A percentile compares a stretch with the other conserved stretches of the same genome.
phyloP scores from a whole-genome alignment of 805 yeast species.

The Cyberlindnera mississippiensis region DNA sequence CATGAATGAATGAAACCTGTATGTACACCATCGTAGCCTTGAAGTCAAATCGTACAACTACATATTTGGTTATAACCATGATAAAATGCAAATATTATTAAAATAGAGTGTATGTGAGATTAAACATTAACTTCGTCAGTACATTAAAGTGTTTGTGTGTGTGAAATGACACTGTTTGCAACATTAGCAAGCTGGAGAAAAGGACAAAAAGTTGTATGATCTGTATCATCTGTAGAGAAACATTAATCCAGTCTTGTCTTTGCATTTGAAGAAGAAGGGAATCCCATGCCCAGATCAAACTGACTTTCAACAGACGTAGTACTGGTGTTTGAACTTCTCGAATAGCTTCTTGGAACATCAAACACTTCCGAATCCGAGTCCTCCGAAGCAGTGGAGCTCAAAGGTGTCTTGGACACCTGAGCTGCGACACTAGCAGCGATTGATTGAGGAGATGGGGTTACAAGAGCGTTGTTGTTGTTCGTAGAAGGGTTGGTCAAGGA shows the following conservation, averaged over 20 bases:
- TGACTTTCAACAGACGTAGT: slow-evolving; percentile 27
- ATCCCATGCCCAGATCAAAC: slow-evolving; percentile 15
- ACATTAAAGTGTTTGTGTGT: too few species aligned
- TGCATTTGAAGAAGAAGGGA: slow-evolving; percentile 5
- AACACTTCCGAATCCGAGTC: slow-evolving; percentile 16
- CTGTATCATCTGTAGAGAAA: neutral
- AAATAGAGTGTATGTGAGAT: neutral
- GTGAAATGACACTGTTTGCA: too few species aligned
- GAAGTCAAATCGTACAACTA: too few species aligned
- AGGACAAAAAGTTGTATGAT: too few species aligned
- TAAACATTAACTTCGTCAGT: slow-evolving; percentile 5
- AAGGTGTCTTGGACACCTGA: slow-evolving; percentile 4
- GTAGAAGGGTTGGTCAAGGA: slow-evolving; percentile 3
- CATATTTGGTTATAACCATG: neutral
- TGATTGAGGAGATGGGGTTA: neutral
- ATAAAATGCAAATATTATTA: neutral
- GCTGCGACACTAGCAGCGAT: slow-evolving; percentile 3
- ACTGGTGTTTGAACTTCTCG: slow-evolving; percentile 32
- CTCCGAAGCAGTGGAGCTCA: slow-evolving; percentile 10
- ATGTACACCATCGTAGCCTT: too few species aligned
- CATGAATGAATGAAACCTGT: too few species aligned
- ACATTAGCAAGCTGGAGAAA: too few species aligned
- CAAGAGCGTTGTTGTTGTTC: neutral
- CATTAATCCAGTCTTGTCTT: slow-evolving; percentile 12
- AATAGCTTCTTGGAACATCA: slow-evolving; percentile 22